Percentiles rank a stretch among this genome's conserved stretches.
These are phyloP conservation scores for Vitis hybrid DNA, from an alignment of 177 flowering plant genomes.

Conservation along the genomic window DNA sequence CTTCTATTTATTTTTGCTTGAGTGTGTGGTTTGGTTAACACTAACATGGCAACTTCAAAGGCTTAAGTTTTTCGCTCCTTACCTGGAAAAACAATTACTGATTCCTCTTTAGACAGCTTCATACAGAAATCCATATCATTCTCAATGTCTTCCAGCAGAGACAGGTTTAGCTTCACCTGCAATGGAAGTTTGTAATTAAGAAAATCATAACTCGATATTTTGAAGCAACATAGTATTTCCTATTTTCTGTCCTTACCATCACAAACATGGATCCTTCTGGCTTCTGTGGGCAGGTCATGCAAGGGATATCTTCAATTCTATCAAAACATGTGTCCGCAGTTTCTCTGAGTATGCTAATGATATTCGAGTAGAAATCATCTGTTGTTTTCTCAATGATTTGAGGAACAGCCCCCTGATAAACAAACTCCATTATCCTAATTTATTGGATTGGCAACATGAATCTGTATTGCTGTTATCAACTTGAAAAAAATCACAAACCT, in stretches of 20 bases:
- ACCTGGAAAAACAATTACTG: slow-evolving; percentile 62
- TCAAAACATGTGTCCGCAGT: slow-evolving; percentile 27
- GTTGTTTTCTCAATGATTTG: slow-evolving; percentile 34
- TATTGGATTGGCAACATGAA: too few species aligned
- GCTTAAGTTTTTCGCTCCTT: neutral
- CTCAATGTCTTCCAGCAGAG: slow-evolving; percentile 32
- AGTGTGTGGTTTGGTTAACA: too few species aligned
- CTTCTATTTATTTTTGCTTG: rapidly evolving
- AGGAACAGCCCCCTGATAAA: slow-evolving; percentile 41
- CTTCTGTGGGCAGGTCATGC: slow-evolving; percentile 37
- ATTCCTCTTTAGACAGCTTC: slow-evolving; percentile 52
- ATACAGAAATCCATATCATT: slow-evolving; percentile 47
- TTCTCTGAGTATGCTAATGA: slow-evolving; percentile 19
- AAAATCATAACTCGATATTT: neutral
- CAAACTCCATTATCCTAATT: neutral
- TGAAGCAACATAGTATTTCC: neutral
- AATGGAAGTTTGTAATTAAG: neutral
- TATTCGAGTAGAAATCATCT: slow-evolving; percentile 28
- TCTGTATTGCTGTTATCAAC: too few species aligned
- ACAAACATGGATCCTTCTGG: slow-evolving; percentile 47
- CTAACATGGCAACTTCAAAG: too few species aligned
- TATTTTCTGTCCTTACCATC: slow-evolving; percentile 27
- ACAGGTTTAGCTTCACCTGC: slow-evolving; percentile 40
- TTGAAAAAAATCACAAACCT: slow-evolving; percentile 20
- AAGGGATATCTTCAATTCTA: slow-evolving; percentile 32